Evolutionary conservation across 177 flowering plant species (phyloP).

Genomic region (Vitis hybrid): DNA sequence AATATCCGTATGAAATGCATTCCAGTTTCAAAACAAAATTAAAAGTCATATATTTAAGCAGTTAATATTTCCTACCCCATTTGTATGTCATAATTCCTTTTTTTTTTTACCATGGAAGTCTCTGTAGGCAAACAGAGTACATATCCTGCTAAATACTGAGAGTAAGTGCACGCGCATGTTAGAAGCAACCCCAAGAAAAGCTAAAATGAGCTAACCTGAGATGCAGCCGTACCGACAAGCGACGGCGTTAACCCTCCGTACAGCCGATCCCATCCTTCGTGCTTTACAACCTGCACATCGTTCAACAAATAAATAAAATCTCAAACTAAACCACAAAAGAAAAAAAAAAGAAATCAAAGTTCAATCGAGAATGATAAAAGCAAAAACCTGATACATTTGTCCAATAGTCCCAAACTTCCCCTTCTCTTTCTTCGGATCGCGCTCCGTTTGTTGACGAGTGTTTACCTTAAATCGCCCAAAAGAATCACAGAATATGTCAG

Average conservation of each 20-base stretch:
- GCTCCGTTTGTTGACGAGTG: constrained; percentile 86
- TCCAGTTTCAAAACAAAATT: too few relatives aligned
- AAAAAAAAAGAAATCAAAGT: not conserved
- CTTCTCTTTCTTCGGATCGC: constrained; percentile 60
- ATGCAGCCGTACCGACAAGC: constrained; percentile 84
- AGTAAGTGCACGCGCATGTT: not conserved
- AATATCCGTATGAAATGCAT: too few relatives aligned
- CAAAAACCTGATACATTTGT: constrained; percentile 74
- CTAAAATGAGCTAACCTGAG: constrained; percentile 60
- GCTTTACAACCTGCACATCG: constrained; percentile 62
- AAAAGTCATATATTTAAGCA: too few relatives aligned
- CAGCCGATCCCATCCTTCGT: constrained; percentile 85
- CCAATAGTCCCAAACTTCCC: constrained; percentile 52
- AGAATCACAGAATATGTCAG: not conserved
- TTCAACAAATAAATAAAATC: constrained; percentile 4
- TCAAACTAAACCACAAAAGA: not conserved
- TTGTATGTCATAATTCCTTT: not conserved
- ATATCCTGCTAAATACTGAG: not conserved
- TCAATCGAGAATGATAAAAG: constrained; percentile 1
- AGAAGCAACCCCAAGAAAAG: not conserved
- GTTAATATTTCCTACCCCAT: not conserved
- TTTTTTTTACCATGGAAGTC: not conserved
- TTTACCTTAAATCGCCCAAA: constrained; percentile 52
- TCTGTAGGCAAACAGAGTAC: not conserved
- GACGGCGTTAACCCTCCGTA: constrained; percentile 90